Base-by-base conservation (phyloP, 2,329 filamentous ascomycete species). In the Pseudopithomyces chartarum region DNA sequence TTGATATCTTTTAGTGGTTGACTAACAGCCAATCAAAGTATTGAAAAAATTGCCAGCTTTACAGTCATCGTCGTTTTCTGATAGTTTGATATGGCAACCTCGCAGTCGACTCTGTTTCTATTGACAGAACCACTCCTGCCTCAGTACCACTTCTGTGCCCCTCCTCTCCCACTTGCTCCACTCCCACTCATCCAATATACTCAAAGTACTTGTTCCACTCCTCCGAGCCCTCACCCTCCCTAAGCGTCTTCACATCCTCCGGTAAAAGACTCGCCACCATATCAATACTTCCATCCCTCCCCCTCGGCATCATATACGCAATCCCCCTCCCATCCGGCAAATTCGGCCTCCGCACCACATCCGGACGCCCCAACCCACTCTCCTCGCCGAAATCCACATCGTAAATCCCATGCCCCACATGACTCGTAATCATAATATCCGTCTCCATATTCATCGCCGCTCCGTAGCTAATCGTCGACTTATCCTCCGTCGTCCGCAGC, bases 301-400 rank as follows among this genome's bases (percentile, higher is more conserved):
- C 34, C 15, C 39, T 49, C 17, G 46, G 46, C 22, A 49, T 19
- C 34, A 49, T 12, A 29, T 39, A 49, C 15, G 33, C 46, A 33
- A 49, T 15, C 12, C 46, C 46, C 46, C 34, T 29, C 22, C 46
- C 46, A 32, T 49, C 46, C 13, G 46, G 46, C 46, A 49, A 19
- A 23, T 49, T 49, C 20, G 46, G 46, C 13, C 46, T 39, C 20
- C 46, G 15, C 11, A 49, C 46, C 2, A 49, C 13, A 40, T 49
- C 46, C 46, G 46, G 46, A 5, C n/a, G 13, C 4, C 46, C 46
- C 34, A 49, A 17, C 3, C 44, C 44, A 10, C 44, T 47, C 13
- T 39, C 4, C 34, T 15, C 15, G 15, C 46, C 46, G 29, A 49
- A 49, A 17, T 49, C 22, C 20, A 22, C 22, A 11, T 49, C 33